phyloP scores from a whole-genome alignment of 1,284 basidiomycete species.

The Naganishia cerealis region DNA sequence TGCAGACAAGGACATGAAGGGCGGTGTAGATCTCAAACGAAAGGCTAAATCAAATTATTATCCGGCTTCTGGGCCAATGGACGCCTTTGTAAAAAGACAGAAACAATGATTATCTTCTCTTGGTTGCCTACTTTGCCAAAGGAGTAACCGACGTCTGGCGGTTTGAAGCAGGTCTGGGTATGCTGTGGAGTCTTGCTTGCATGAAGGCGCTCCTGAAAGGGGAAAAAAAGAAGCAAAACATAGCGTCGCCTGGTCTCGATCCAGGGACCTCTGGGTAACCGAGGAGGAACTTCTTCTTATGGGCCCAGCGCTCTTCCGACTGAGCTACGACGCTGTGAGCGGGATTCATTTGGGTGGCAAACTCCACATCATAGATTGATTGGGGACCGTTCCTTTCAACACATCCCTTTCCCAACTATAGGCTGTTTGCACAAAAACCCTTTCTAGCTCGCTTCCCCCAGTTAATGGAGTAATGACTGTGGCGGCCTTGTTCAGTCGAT shows the following conservation, averaged over 20 bases:
- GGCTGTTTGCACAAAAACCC: no score
- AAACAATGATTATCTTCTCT: conserved; percentile 18
- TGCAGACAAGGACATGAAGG: conserved; percentile 36
- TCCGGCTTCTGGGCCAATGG: conserved; percentile 34
- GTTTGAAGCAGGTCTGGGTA: not conserved
- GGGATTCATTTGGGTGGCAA: not conserved
- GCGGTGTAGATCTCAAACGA: conserved; percentile 38
- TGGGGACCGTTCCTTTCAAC: no score
- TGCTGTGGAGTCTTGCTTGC: not conserved
- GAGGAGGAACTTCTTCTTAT: conserved; percentile 4
- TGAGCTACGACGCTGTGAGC: conserved; percentile 29
- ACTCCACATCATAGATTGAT: no score
- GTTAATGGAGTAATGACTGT: not conserved
- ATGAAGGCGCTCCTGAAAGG: not conserved
- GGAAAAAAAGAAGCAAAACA: conserved; percentile 17
- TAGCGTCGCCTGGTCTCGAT: conserved; percentile 32
- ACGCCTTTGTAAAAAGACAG: conserved; percentile 43
- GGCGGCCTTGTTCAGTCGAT: not conserved
- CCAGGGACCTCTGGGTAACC: conserved; percentile 29
- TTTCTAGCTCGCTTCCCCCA: no score
- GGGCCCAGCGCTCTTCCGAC: conserved; percentile 33
- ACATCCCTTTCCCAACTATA: no score
- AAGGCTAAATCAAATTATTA: conserved; percentile 19
- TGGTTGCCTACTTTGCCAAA: not conserved
- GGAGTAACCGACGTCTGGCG: no score